Percentiles rank a stretch among this genome's conserved stretches.
Evolutionary conservation across 2,329 filamentous ascomycete genomes (phyloP).

Genomic region (Trichoderma sp.): DNA sequence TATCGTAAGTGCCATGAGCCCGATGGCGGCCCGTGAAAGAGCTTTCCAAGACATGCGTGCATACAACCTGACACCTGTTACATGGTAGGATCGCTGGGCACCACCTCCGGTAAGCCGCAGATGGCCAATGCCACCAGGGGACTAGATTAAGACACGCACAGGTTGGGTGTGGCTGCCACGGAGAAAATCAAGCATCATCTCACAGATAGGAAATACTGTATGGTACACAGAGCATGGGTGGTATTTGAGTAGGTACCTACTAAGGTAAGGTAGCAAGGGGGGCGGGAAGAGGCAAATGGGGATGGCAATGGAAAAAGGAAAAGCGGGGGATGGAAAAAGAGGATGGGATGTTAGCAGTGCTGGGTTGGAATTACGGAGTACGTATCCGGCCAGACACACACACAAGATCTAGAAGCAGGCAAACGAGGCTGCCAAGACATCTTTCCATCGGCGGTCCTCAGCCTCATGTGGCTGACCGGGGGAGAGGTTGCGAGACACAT

Average conservation of each 20-base stretch:
- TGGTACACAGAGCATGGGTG: background rate
- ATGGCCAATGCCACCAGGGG: background rate
- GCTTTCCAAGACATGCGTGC: background rate
- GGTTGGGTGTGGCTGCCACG: background rate
- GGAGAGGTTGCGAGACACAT: background rate
- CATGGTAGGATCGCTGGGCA: background rate
- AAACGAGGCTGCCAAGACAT: conserved; percentile 5
- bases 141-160: background rate
- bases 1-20: background rate
- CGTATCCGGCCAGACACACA: background rate
- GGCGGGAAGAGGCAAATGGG: background rate
- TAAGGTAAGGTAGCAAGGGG: background rate
- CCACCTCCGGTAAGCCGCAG: background rate
- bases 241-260: background rate
- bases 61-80: background rate
- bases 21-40: background rate
- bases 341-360: background rate
- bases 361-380: background rate
- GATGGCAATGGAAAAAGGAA: background rate
- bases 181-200: background rate
- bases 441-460: background rate
- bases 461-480: conserved; percentile 7
- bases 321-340: background rate
- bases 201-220: background rate
- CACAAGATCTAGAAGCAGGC: background rate